These are phyloP conservation scores for Pseudogymnoascus sp. DNA, from an alignment of 2,329 filamentous ascomycete species.

Conservation along the genomic window DNA sequence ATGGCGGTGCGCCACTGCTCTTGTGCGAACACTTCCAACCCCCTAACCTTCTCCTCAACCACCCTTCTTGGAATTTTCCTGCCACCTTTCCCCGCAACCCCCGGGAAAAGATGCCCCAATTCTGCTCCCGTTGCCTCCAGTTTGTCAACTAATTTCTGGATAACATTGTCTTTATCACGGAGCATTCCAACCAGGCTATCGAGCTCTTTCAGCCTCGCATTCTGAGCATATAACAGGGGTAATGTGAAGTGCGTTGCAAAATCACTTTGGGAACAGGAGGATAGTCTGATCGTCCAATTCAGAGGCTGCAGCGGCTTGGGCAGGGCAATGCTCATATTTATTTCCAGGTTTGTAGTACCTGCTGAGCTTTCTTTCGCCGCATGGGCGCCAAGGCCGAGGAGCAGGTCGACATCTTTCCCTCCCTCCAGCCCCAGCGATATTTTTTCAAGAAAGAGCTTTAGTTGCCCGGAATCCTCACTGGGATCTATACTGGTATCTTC, in stretches of 20 bases:
- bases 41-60: constrained; percentile 33
- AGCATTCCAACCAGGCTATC: constrained; percentile 37
- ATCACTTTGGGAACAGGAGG: constrained; percentile 27
- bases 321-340: constrained; percentile 52
- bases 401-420: constrained; percentile 36
- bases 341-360: constrained; percentile 29
- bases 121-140: constrained; percentile 44
- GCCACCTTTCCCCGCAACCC: constrained; percentile 28
- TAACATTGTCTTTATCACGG: constrained; percentile 45
- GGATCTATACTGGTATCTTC: constrained; percentile 67
- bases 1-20: constrained; percentile 19
- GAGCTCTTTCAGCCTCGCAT: constrained; percentile 36
- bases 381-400: constrained; percentile 33
- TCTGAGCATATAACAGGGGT: constrained; percentile 39
- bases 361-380: constrained; percentile 33
- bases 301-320: constrained; percentile 55
- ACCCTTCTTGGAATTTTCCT: constrained; percentile 33
- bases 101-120: constrained; percentile 44
- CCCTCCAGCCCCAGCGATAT: constrained; percentile 42
- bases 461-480: constrained; percentile 58
- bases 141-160: constrained; percentile 45
- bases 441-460: constrained; percentile 57
- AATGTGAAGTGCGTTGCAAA: constrained; percentile 40
- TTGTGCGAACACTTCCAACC: constrained; percentile 39
- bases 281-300: constrained; percentile 56